These are phyloP conservation scores for Rubia tinctorum DNA, from an alignment of 305 asterid genomes.

Conservation along the genomic window DNA sequence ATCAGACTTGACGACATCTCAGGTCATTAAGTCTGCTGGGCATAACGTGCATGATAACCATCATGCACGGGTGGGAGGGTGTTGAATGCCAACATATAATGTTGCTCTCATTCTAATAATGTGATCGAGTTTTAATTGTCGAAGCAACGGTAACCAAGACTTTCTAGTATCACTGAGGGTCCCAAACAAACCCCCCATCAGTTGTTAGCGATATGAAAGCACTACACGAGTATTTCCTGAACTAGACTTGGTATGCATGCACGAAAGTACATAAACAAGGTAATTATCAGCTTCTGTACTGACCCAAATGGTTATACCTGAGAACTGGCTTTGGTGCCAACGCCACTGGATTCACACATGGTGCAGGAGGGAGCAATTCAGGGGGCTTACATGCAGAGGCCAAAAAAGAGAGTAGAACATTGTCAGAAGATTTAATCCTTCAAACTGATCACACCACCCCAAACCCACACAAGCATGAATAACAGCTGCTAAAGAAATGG, in stretches of 20 bases:
- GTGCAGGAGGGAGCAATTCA: conserved; percentile 23
- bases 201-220: background rate
- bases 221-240: background rate
- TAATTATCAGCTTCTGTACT: background rate
- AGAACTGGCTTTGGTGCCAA: conserved; percentile 24
- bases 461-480: background rate
- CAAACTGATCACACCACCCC: no score
- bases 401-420: background rate
- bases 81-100: background rate
- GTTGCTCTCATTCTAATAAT: background rate
- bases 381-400: conserved; percentile 12
- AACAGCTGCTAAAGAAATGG: background rate
- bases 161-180: background rate
- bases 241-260: background rate
- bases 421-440: conserved; percentile 1
- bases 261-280: background rate
- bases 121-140: background rate
- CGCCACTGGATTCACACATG: conserved; percentile 16
- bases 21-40: background rate
- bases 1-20: background rate
- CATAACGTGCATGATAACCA: background rate
- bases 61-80: no score
- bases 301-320: conserved; percentile 12
- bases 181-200: no score
- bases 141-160: background rate